Base-by-base conservation (phyloP, 2,329 filamentous ascomycete species). In the Hymenoscyphus linearis region DNA sequence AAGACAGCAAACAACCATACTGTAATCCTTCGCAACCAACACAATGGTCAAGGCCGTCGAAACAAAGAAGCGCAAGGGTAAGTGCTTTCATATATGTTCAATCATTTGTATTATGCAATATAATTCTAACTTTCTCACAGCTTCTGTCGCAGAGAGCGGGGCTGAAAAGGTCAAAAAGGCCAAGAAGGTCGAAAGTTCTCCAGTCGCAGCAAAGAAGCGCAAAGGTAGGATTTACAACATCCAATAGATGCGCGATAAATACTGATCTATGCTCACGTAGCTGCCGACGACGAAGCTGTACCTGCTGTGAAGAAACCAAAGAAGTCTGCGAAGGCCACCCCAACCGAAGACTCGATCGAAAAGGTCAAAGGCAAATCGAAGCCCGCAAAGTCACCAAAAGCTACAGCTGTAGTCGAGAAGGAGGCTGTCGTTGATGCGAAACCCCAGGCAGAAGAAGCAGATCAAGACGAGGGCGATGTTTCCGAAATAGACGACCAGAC, bases 21-120 rank as follows among this genome's bases (percentile, higher is more conserved):
- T n/a, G n/a, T 44, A 58, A 16, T 50, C 27, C 40, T 52, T 34
- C n/a, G 47, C 54, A 31, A 22, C 44, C 34, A 16, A 18, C 59
- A 73, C 70, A 74, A 85, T 85, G 82, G 80, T 80, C 59, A 77
- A 78, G 65, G 80, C 81, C 69, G 75, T 76, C 66, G 82, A 81
- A 67, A 75, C 75, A 47, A 84, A 80, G 71, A 84, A 84, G 78
- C 79, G 80, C 74, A 82, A 82, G 70, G 77, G 80, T 80, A 72
- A 47, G 60, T 60, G 14, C 31, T 31, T 18, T 35, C 3, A 25
- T 44, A 37, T 6, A 7, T 50, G 2, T 16, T 52, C 37, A 5
- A 25, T 18, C 50, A 2, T 34, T 16, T 14, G 10, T 35, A 22
- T 18, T 16, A 58, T 37, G 47, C 55, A 27, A 40, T 63, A 16